phyloP scores from a whole-genome alignment of 768 basidiomycete genomes.

The Pleurotus tuber-regium region DNA sequence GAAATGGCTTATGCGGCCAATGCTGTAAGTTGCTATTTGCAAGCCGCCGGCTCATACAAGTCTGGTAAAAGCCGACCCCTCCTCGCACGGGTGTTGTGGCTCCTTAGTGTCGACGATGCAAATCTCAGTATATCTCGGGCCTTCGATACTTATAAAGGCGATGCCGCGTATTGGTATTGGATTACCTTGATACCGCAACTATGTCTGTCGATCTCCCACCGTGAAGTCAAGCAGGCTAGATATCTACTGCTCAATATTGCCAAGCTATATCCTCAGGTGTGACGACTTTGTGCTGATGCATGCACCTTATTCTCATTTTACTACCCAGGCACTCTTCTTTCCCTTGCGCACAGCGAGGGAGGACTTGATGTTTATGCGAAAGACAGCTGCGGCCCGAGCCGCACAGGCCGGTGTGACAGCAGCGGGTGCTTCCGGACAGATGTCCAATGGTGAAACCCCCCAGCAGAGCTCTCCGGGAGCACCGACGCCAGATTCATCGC shows the following conservation, averaged over 20 bases:
- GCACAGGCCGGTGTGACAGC: constrained; percentile 18
- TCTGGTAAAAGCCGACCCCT: constrained; percentile 89
- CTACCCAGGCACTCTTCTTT: constrained; percentile 85
- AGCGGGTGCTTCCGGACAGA: constrained; percentile 10
- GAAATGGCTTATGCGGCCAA: constrained; percentile 79
- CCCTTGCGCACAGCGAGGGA: constrained; percentile 83
- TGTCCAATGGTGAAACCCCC: constrained; percentile 8
- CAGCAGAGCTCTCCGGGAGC: constrained; percentile 12
- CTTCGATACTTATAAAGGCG: constrained; percentile 95
- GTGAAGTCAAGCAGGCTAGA: constrained; percentile 91
- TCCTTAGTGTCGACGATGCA: constrained; percentile 88
- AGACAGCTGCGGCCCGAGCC: constrained; percentile 30
- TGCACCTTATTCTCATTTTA: neutral
- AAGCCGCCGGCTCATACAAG: constrained; percentile 95
- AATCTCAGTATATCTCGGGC: constrained; percentile 69
- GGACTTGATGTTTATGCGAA: constrained; percentile 53
- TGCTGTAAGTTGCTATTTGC: constrained; percentile 96
- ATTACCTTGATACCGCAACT: constrained; percentile 96
- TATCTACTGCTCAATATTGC: constrained; percentile 88
- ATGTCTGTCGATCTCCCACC: constrained; percentile 81
- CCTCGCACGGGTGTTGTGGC: constrained; percentile 92
- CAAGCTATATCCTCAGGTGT: constrained; percentile 87
- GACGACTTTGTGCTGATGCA: constrained; percentile 19
- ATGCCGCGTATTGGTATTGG: constrained; percentile 98
- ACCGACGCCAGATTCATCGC: constrained; percentile 8